Evolutionary conservation across 345 rosid species (phyloP).

Genomic region (Xanthoceras sorbifolium): DNA sequence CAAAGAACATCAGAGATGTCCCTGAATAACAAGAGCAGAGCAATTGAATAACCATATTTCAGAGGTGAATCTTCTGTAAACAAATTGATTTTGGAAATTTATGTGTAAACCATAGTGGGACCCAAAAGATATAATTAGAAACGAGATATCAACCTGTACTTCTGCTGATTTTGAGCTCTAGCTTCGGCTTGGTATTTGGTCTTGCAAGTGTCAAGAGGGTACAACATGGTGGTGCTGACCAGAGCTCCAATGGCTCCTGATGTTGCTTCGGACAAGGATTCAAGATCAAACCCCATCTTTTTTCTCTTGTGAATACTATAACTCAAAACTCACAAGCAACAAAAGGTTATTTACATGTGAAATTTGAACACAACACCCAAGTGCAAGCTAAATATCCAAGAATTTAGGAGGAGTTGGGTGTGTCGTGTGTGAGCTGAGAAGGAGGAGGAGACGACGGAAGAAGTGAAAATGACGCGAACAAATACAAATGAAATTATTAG

Average conservation of each 20-base stretch:
- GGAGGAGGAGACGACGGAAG: neutral
- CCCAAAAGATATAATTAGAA: neutral
- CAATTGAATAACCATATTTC: neutral
- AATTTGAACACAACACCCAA: neutral
- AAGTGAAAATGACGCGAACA: constrained; percentile 14
- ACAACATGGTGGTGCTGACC: constrained; percentile 69
- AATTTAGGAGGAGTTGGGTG: neutral
- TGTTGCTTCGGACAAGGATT: constrained; percentile 73
- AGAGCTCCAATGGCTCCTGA: constrained; percentile 83
- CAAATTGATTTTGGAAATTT: neutral
- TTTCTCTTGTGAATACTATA: neutral
- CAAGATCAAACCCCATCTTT: constrained; percentile 58
- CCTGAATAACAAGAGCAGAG: constrained; percentile 34
- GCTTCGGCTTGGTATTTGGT: constrained; percentile 81
- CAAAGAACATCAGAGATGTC: constrained; percentile 65
- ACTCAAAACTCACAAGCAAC: neutral
- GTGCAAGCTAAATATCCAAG: constrained; percentile 17
- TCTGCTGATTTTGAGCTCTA: constrained; percentile 56
- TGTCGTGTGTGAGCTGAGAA: neutral
- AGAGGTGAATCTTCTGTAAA: neutral
- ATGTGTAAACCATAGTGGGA: neutral
- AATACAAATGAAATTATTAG: neutral
- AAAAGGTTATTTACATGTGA: neutral
- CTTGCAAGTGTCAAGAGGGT: constrained; percentile 92
- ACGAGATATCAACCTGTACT: constrained; percentile 53